A percentile compares a stretch with the other conserved stretches of the same genome.
Conservation (phyloP, 2,329 filamentous ascomycete species). For the Cryphonectria japonica region DNA sequence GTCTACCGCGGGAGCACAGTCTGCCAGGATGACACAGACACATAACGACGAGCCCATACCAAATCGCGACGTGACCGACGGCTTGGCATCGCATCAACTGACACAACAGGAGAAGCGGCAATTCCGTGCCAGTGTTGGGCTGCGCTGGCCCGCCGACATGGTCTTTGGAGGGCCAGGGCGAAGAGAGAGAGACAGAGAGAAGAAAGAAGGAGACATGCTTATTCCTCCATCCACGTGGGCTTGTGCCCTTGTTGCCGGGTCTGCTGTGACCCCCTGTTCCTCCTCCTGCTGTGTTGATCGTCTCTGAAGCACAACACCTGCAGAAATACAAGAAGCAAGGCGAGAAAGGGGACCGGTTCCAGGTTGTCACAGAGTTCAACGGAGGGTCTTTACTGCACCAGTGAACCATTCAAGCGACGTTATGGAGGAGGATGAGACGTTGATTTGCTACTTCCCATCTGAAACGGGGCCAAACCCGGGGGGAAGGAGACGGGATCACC, state of each 20-base stretch:
- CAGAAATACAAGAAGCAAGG: not conserved
- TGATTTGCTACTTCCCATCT: slow-evolving; percentile 23
- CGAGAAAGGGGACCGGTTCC: slow-evolving; percentile 9
- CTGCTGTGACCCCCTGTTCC: not conserved
- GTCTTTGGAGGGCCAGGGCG: not conserved
- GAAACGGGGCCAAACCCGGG: slow-evolving; percentile 20
- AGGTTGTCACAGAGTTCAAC: slow-evolving; percentile 21
- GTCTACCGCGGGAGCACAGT: not conserved
- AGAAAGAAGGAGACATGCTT: not conserved
- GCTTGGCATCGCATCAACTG: slow-evolving; percentile 26
- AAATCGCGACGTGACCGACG: slow-evolving; percentile 13
- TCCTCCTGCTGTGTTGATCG: not conserved
- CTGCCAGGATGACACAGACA: slow-evolving; percentile 8
- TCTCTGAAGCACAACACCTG: not conserved
- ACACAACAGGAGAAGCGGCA: slow-evolving; percentile 9
- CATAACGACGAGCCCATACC: slow-evolving; percentile 10
- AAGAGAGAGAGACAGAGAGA: too few species aligned
- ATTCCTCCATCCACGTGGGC: not conserved
- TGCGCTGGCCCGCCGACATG: not conserved
- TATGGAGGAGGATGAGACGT: slow-evolving; percentile 14
- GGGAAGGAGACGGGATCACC: slow-evolving; percentile 25
- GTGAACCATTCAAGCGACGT: slow-evolving; percentile 3
- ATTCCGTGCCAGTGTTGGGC: slow-evolving; percentile 1
- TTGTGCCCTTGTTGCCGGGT: not conserved
- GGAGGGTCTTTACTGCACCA: not conserved